Base-by-base conservation (phyloP, 2,329 filamentous ascomycete species). In the Rhinocladiella mackenziei region DNA sequence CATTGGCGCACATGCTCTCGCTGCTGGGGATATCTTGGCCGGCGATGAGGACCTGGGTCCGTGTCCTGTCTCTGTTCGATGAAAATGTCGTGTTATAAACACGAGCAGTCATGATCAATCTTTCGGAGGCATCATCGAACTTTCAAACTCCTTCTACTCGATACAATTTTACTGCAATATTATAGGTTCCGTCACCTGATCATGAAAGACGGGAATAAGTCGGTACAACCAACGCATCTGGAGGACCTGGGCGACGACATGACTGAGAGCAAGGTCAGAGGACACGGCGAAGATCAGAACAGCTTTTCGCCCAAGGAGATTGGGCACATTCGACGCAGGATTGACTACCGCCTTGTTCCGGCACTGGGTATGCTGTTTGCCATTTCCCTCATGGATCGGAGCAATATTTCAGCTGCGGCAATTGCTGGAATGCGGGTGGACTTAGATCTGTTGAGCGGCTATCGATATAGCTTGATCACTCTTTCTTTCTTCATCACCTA, bases 401-500 rank as follows among this genome's bases (percentile, higher is more conserved):
- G 63, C 48, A 71, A 68, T 57, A 77, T 80, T 39, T 75, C 75
- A 2, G 72, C 78, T 17, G 85, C 84, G 32, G 78, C 78, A 32
- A 83, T 91, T 60, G 85, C 86, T 15, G 86, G 60, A 9, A 51
- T 51, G 48, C 25, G 20, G 5, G 18, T 20, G 28, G 48, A 48
- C 31, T 23, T 51, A 14, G n/a, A 47, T 17, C 58, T 70, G 3
- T 9, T 3, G 22, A 33, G 57, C 25, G 57, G 58, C 5, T 48
- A 33, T 26, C 54, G 60, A 45, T 64, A 62, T 53, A 73, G 77
- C 14, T 75, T 86, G 56, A 73, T 83, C 45, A 82, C 82, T 2
- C 68, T 87, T 23, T 72, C 86, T 57, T 88, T 87, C 68, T 88
- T 87, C 70, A 71, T 85, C 54, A 76, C 81, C 1, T 88, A 87